Evolutionary conservation across 1,284 basidiomycete species (phyloP), one percentile per base, ranked within the genome.

Genomic region (Apiotrichum akiyoshidainum): DNA sequence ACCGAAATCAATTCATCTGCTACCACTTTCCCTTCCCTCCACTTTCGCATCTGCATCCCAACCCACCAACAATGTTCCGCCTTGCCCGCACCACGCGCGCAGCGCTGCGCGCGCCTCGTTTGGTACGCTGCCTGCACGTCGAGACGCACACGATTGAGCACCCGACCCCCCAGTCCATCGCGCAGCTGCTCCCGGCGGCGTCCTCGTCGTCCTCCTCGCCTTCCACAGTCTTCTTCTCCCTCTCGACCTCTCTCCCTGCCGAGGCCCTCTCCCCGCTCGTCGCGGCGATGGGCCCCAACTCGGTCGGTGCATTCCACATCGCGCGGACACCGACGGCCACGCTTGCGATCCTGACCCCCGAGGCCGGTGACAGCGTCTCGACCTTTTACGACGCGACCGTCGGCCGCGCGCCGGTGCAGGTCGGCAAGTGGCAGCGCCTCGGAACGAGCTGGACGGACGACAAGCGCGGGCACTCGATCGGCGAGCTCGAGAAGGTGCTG

Each of bases 351-450:
- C 68, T 76, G 42, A 57, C 63, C 6, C 54, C 49, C 0, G 39
- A 62, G 17, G 47, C 55, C n/a, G 55, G 46, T 11, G 55, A 61
- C 12, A 22, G 17, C 4, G 51, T 57, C 13, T 19, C 55, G 10
- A 26, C 58, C 39, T 64, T 69, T 61, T 61, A 62, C 64, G 46
- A 63, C 59, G 6, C 64, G 46, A 13, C 54, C 64, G 56, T 58
- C 0, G 75, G 76, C 0, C 55, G 74, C 22, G 69, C 67, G 6
- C 65, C 66, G 0, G 70, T 67, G 5, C 63, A 71, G 49, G 75
- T 78, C 9, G 76, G 76, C 10, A 60, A 68, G 51, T 77, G 66
- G 62, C 69, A 74, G 35, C 63, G 75, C 12, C 64, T 67, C 11
- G 57, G 62, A n/a, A 57, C 31, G 35, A 54, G 56, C 17, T 60